phyloP scores from a whole-genome alignment of 495 filamentous ascomycete species.

The Xylaria bambusicola region DNA sequence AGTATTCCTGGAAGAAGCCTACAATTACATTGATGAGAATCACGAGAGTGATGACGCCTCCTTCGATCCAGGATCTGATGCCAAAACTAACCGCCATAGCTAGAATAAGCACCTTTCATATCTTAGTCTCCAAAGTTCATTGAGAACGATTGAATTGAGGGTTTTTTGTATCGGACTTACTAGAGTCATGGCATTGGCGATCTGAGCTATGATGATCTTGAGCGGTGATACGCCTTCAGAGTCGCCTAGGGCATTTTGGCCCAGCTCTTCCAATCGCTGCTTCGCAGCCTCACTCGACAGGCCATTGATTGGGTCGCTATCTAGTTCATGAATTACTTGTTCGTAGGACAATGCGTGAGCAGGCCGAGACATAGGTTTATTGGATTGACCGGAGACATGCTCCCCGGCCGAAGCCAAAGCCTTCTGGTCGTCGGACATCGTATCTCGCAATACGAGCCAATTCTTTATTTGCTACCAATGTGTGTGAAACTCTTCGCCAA shows the following conservation, averaged over 20 bases:
- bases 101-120: constrained; percentile 65
- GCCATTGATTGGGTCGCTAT: constrained; percentile 62
- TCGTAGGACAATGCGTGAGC: constrained; percentile 63
- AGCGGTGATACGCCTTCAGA: constrained; percentile 63
- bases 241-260: constrained; percentile 63
- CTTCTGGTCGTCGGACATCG: constrained; percentile 2
- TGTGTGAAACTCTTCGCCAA: no score
- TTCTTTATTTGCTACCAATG: no score
- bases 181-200: constrained; percentile 59
- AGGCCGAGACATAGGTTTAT: constrained; percentile 56
- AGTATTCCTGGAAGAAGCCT: constrained; percentile 71
- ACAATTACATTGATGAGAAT: constrained; percentile 68
- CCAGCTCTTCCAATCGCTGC: constrained; percentile 56
- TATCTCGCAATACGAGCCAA: not conserved
- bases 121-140: no score
- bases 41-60: constrained; percentile 65
- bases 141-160: constrained; percentile 16
- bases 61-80: constrained; percentile 70
- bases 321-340: constrained; percentile 58
- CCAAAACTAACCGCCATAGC: constrained; percentile 72
- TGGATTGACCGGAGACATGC: constrained; percentile 57
- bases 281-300: constrained; percentile 58
- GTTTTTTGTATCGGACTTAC: constrained; percentile 34
- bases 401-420: constrained; percentile 22
- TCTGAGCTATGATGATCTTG: constrained; percentile 65